Conservation (phyloP, 805 yeast genomes). For the Yamadazyma nakazawae region DNA sequence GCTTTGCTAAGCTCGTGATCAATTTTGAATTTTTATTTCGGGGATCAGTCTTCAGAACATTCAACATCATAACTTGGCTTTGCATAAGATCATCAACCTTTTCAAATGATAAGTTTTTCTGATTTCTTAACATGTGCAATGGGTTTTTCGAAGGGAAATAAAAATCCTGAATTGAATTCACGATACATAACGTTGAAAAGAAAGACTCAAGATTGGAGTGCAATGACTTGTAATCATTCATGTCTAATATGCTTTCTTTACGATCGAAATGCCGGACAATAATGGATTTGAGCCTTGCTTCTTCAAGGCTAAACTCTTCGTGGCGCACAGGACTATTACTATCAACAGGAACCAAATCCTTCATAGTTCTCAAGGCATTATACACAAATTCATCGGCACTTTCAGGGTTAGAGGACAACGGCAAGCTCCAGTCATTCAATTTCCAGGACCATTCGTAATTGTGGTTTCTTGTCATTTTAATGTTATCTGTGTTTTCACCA, state of each 20-base stretch:
- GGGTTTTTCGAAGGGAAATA: neutral
- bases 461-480: neutral
- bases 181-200: neutral
- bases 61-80: slow-evolving; percentile 39
- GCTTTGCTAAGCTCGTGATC: slow-evolving; percentile 36
- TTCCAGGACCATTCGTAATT: slow-evolving; percentile 72
- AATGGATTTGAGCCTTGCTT: slow-evolving; percentile 14
- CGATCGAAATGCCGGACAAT: slow-evolving; percentile 18
- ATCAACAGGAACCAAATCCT: neutral
- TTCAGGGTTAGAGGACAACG: slow-evolving; percentile 36
- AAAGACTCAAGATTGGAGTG: slow-evolving; percentile 8
- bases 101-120: slow-evolving; percentile 2
- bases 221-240: slow-evolving; percentile 17
- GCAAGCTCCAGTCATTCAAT: slow-evolving; percentile 72
- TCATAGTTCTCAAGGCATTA: slow-evolving; percentile 45
- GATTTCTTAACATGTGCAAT: no score
- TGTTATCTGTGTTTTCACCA: slow-evolving; percentile 18
- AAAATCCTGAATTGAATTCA: neutral
- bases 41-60: slow-evolving; percentile 19
- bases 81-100: slow-evolving; percentile 39
- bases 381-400: slow-evolving; percentile 50
- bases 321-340: no score
- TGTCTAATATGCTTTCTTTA: slow-evolving; percentile 10
- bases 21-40: neutral
- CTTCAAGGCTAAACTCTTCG: neutral